phyloP scores from a whole-genome alignment of 805 yeast species.

The Schwanniomyces polymorphus region DNA sequence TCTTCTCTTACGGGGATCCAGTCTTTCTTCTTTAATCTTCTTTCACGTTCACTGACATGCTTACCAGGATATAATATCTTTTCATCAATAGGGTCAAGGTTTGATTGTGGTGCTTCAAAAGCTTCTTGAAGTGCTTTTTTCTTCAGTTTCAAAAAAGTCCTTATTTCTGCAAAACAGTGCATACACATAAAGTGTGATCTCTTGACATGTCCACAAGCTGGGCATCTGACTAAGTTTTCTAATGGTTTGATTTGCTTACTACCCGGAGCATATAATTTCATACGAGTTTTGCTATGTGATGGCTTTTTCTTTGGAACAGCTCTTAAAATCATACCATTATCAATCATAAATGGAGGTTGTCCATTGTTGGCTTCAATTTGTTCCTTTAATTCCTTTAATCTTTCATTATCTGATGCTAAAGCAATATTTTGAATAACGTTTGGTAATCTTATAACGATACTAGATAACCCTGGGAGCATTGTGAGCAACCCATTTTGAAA shows the following conservation, averaged over 20 bases:
- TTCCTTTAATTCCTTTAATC: conserved; percentile 38
- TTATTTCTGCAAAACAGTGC: conserved; percentile 86
- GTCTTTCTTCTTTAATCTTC: conserved; percentile 37
- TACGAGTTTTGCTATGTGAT: conserved; percentile 83
- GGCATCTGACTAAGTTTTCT: conserved; percentile 82
- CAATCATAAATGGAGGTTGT: conserved; percentile 45
- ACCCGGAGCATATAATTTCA: conserved; percentile 79
- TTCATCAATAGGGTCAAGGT: conserved; percentile 61
- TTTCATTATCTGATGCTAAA: conserved; percentile 13
- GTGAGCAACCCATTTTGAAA: conserved; percentile 7
- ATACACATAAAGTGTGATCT: conserved; percentile 89
- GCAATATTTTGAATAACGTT: conserved; percentile 2
- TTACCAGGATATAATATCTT: conserved; percentile 75
- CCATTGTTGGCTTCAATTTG: conserved; percentile 34
- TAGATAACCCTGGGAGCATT: conserved; percentile 14
- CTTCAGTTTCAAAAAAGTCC: conserved; percentile 64
- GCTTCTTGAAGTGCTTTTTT: conserved; percentile 25
- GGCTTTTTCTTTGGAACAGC: conserved; percentile 96
- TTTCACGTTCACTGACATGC: conserved; percentile 37
- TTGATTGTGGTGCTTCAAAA: conserved; percentile 35
- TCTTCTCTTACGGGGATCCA: conserved; percentile 45
- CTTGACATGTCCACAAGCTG: conserved; percentile 92
- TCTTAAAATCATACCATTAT: conserved; percentile 64
- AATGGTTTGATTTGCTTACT: conserved; percentile 76
- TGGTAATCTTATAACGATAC: conserved; percentile 7